Conservation (phyloP, 2,329 filamentous ascomycete genomes). For the Sclerotinia glacialis region DNA sequence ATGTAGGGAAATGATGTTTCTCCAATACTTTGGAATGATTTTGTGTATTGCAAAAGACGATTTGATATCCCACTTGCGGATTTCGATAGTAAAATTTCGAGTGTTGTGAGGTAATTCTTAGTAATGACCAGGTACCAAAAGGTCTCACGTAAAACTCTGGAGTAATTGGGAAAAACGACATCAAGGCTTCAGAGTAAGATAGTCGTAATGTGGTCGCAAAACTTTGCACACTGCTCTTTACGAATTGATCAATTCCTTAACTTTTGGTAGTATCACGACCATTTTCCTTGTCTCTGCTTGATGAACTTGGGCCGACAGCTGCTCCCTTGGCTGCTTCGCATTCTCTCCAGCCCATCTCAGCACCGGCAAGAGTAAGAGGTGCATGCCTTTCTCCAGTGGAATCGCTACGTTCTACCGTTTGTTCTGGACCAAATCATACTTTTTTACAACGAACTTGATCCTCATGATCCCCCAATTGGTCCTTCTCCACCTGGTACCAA, state of each 20-base stretch:
- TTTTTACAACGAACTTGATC: neutral
- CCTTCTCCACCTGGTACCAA: slow-evolving; percentile 77
- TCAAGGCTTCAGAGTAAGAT: neutral
- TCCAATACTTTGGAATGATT: neutral
- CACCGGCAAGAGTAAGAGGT: slow-evolving; percentile 57
- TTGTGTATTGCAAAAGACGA: too few species aligned
- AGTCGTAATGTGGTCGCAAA: neutral
- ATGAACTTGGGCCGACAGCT: slow-evolving; percentile 27
- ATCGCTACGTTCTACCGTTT: slow-evolving; percentile 38
- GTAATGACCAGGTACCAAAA: neutral
- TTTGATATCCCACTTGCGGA: slow-evolving; percentile 12
- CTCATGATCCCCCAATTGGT: slow-evolving; percentile 43
- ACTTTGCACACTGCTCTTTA: slow-evolving; percentile 6
- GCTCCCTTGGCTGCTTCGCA: slow-evolving; percentile 51
- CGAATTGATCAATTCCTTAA: neutral
- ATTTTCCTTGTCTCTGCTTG: neutral
- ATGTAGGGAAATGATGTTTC: neutral
- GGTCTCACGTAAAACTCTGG: too few species aligned
- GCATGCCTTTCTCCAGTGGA: slow-evolving; percentile 57
- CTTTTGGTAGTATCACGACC: slow-evolving; percentile 2
- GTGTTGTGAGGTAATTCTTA: neutral
- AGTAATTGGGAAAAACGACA: neutral
- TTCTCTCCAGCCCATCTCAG: slow-evolving; percentile 59
- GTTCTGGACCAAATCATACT: neutral
- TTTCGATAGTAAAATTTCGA: neutral